Evolutionary conservation across 2,329 filamentous ascomycete genomes (phyloP).

Genomic region (Davidsoniella australis): DNA sequence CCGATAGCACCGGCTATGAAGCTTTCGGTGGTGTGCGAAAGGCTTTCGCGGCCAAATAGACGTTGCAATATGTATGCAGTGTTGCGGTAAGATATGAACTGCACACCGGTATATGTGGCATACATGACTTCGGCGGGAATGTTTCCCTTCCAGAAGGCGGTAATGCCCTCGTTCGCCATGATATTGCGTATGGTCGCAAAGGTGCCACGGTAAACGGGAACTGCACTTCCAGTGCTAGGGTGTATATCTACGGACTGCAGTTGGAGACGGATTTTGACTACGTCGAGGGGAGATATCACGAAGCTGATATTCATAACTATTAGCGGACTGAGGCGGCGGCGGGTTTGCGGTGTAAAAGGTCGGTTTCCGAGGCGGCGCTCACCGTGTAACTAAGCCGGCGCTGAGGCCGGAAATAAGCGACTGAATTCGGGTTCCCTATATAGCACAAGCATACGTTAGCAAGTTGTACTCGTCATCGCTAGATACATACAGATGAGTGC

Average conservation of each 20-base stretch:
- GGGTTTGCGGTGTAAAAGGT: background rate
- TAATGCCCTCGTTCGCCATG: slow-evolving; percentile 62
- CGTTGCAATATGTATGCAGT: slow-evolving; percentile 49
- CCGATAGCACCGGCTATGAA: slow-evolving; percentile 73
- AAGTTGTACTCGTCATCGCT: background rate
- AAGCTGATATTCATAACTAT: slow-evolving; percentile 40
- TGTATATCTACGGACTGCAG: slow-evolving; percentile 38
- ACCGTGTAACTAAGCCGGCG: slow-evolving; percentile 81
- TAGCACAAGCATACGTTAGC: background rate
- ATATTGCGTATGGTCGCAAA: slow-evolving; percentile 62
- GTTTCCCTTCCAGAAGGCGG: slow-evolving; percentile 92
- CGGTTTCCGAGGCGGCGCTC: slow-evolving; percentile 16
- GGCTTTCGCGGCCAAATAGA: slow-evolving; percentile 18
- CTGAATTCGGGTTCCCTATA: slow-evolving; percentile 37
- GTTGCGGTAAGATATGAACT: slow-evolving; percentile 78
- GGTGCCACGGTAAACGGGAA: slow-evolving; percentile 52
- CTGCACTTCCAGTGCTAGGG: background rate
- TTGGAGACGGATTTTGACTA: slow-evolving; percentile 94
- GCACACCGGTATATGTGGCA: slow-evolving; percentile 71
- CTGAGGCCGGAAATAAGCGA: slow-evolving; percentile 38
- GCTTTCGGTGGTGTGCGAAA: slow-evolving; percentile 54
- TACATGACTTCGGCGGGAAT: slow-evolving; percentile 91
- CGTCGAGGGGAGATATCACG: slow-evolving; percentile 85
- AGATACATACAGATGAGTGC: background rate
- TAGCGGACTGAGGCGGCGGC: background rate